Conservation (phyloP, 2,329 filamentous ascomycete genomes). For the Emericellopsis cladophorae region DNA sequence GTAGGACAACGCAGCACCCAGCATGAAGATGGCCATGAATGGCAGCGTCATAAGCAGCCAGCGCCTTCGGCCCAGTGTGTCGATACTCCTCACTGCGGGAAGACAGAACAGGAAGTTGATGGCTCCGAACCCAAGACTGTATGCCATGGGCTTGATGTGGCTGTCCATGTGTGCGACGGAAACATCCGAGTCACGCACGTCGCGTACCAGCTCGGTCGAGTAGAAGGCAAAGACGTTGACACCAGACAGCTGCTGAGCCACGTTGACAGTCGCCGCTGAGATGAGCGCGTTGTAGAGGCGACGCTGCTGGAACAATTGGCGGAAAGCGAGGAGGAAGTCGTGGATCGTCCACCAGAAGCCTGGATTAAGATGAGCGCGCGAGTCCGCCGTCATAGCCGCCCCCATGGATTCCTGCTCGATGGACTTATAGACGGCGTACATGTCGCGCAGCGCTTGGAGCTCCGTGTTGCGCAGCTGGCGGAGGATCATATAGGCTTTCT, state of each 20-base stretch:
- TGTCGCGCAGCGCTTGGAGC: conserved; percentile 26
- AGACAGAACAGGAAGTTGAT: conserved; percentile 29
- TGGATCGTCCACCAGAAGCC: conserved; percentile 13
- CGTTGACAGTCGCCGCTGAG: conserved; percentile 15
- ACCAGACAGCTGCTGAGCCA: conserved; percentile 20
- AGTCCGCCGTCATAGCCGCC: conserved; percentile 7
- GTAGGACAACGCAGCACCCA: conserved; percentile 21
- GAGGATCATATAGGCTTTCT: conserved; percentile 22
- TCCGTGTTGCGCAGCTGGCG: conserved; percentile 22
- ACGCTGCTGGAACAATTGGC: conserved; percentile 13
- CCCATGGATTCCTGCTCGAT: conserved; percentile 15
- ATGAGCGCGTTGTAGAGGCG: conserved; percentile 18
- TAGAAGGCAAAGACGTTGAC: conserved; percentile 31
- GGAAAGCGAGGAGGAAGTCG: conserved; percentile 14
- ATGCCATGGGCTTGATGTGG: conserved; percentile 9
- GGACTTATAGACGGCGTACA: conserved; percentile 24
- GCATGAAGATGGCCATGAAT: conserved; percentile 27
- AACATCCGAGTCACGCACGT: conserved; percentile 3
- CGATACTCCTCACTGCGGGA: conserved; percentile 20
- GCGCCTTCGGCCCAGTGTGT: conserved; percentile 24
- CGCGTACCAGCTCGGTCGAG: conserved; percentile 18
- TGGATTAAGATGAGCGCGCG: conserved; percentile 9
- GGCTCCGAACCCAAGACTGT: conserved; percentile 19
- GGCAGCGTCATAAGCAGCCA: conserved; percentile 30
- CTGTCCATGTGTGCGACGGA: background rate